Evolutionary conservation across 306 rosid species (phyloP).

Genomic region (Acmispon strigosus): DNA sequence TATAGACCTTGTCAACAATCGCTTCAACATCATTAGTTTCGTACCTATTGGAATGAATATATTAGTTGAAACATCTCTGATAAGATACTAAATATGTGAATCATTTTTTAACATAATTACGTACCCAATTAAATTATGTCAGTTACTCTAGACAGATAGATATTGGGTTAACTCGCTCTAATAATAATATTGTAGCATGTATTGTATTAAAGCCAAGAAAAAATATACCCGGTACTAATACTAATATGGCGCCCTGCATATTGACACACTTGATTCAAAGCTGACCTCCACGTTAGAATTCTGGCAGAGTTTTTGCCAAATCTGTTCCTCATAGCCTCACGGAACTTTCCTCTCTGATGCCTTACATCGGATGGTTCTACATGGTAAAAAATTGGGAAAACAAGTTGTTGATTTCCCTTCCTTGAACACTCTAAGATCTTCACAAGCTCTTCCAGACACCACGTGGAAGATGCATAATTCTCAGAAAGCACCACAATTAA

Average conservation of each 20-base stretch:
- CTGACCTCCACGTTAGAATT: neutral
- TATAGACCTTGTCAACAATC: neutral
- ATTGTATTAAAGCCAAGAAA: no score
- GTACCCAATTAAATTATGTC: no score
- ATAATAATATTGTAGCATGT: no score
- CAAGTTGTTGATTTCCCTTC: neutral
- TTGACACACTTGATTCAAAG: neutral
- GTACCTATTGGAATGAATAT: neutral
- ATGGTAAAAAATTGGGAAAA: neutral
- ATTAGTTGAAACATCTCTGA: no score
- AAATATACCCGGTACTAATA: neutral
- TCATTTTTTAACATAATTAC: no score
- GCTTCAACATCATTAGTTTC: neutral
- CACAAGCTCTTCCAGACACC: constrained; percentile 13
- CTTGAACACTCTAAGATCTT: neutral
- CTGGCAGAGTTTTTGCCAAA: neutral
- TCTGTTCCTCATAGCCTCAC: neutral
- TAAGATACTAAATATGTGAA: no score
- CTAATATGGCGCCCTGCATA: neutral
- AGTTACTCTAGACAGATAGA: no score
- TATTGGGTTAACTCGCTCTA: no score
- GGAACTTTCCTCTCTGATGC: neutral
- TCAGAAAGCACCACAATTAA: neutral
- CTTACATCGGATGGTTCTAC: constrained; percentile 4
- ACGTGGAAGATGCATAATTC: neutral